These are phyloP conservation scores for Mortierella sp. DNA, from an alignment of 371 early-diverging fungal genomes.

Conservation along the genomic window DNA sequence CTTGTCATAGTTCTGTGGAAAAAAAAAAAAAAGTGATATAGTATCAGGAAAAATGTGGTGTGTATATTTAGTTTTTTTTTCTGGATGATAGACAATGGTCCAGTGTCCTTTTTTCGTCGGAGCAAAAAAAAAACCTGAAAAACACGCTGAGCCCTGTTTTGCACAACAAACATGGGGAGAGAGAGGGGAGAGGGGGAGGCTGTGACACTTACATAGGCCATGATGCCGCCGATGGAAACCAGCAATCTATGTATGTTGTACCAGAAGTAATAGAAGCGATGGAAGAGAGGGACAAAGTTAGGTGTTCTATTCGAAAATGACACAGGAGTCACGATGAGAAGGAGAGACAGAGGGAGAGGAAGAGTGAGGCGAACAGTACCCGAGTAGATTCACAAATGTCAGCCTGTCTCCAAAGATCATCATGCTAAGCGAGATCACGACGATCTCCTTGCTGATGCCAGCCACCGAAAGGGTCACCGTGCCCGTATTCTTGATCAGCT, in stretches of 20 bases:
- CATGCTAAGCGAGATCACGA: constrained; percentile 65
- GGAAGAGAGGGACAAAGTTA: not conserved
- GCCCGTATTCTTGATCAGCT: constrained; percentile 82
- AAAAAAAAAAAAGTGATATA: not conserved
- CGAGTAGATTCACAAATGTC: constrained; percentile 61
- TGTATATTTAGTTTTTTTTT: too few relatives aligned
- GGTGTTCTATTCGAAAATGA: not conserved
- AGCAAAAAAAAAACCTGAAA: not conserved
- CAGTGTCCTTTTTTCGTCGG: too few relatives aligned
- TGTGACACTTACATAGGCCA: constrained; percentile 50
- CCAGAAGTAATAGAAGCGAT: not conserved
- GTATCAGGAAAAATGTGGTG: too few relatives aligned
- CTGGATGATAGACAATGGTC: too few relatives aligned
- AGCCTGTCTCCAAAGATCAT: constrained; percentile 67
- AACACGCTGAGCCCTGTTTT: not conserved
- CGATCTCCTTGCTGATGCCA: constrained; percentile 84
- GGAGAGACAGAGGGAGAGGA: too few relatives aligned
- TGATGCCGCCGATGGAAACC: constrained; percentile 69
- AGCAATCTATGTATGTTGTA: constrained; percentile 55
- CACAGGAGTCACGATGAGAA: not conserved
- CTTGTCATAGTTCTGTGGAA: constrained; percentile 66
- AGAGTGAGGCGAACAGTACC: too few relatives aligned
- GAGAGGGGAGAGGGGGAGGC: not conserved
- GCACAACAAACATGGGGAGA: too few relatives aligned
- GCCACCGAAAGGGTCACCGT: constrained; percentile 90